Evolutionary conservation across 2,329 filamentous ascomycete genomes (phyloP).

Genomic region (Plenodomus biglobosus): DNA sequence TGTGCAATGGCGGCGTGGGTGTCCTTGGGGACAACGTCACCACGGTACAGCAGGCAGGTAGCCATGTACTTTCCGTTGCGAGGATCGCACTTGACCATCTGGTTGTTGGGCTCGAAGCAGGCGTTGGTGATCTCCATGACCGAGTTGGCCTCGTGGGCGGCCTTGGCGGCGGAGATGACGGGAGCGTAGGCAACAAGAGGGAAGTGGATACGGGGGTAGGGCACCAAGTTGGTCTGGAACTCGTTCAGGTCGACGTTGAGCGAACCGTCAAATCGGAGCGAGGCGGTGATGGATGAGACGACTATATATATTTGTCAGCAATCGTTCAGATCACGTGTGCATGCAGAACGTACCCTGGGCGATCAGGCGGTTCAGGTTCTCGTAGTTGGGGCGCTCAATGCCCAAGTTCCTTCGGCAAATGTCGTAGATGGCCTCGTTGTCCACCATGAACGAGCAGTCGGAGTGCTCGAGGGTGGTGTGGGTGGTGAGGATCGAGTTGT

Average conservation of each 20-base stretch:
- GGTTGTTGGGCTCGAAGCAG: slow-evolving; percentile 99
- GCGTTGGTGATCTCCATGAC: slow-evolving; percentile 98
- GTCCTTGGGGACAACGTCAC: slow-evolving; percentile 96
- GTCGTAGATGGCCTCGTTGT: slow-evolving; percentile 99
- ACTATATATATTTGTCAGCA: slow-evolving; percentile 57
- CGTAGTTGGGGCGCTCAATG: slow-evolving; percentile 95
- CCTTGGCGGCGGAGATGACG: slow-evolving; percentile 92
- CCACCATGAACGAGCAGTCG: slow-evolving; percentile 99
- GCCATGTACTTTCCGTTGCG: slow-evolving; percentile 99
- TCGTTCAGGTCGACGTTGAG: slow-evolving; percentile 99
- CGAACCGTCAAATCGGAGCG: slow-evolving; percentile 96
- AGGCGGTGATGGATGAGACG: slow-evolving; percentile 97
- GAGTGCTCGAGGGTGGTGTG: slow-evolving; percentile 99
- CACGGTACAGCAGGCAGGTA: slow-evolving; percentile 95
- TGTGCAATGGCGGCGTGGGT: slow-evolving; percentile 89
- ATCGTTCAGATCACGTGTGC: not conserved
- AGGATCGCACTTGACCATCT: slow-evolving; percentile 99
- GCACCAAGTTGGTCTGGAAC: slow-evolving; percentile 99
- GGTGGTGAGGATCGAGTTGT: slow-evolving; percentile 99
- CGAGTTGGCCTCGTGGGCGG: slow-evolving; percentile 95
- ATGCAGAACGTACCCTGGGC: slow-evolving; percentile 70
- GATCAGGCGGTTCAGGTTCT: slow-evolving; percentile 98
- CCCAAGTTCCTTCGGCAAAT: slow-evolving; percentile 98
- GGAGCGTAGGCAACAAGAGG: slow-evolving; percentile 95
- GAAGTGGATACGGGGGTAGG: slow-evolving; percentile 99